phyloP scores from a whole-genome alignment of 192 early-diverging fungal genomes.

The Mycoemilia scoparia region DNA sequence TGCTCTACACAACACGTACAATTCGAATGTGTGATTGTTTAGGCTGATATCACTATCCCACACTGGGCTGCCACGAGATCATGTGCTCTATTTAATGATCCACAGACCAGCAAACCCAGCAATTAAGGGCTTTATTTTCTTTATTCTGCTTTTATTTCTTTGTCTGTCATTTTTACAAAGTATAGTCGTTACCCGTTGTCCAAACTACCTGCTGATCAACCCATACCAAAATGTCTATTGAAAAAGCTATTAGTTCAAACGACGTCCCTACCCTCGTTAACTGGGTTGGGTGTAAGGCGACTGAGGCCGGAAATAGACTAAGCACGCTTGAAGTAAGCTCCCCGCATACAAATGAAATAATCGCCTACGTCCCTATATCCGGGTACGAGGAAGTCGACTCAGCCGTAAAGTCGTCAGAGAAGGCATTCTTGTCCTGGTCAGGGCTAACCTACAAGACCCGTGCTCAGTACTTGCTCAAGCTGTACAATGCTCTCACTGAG shows the following conservation, averaged over 20 bases:
- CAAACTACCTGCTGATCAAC: neutral
- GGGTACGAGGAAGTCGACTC: conserved; percentile 31
- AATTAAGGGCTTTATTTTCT: neutral
- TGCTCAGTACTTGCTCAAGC: conserved; percentile 35
- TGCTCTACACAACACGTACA: too few relatives aligned
- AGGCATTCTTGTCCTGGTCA: conserved; percentile 38
- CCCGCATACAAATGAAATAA: conserved; percentile 40
- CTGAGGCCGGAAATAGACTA: neutral
- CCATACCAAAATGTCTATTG: neutral
- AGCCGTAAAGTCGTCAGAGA: conserved; percentile 37
- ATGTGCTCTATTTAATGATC: neutral
- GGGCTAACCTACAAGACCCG: conserved; percentile 51
- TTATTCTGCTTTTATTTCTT: neutral
- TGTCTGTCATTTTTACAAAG: neutral
- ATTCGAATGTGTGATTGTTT: neutral
- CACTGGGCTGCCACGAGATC: neutral
- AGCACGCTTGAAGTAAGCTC: conserved; percentile 34
- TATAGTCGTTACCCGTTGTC: neutral
- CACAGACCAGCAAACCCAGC: neutral
- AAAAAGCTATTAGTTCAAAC: too few relatives aligned
- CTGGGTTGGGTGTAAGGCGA: too few relatives aligned
- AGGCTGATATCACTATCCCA: neutral
- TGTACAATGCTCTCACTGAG: conserved; percentile 35
- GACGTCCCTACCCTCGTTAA: too few relatives aligned
- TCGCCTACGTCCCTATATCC: conserved; percentile 45